Percentiles rank a stretch among this genome's conserved stretches.
These are phyloP conservation scores for Abortiporus biennis DNA, from an alignment of 1,284 basidiomycete species.

Conservation along the genomic window DNA sequence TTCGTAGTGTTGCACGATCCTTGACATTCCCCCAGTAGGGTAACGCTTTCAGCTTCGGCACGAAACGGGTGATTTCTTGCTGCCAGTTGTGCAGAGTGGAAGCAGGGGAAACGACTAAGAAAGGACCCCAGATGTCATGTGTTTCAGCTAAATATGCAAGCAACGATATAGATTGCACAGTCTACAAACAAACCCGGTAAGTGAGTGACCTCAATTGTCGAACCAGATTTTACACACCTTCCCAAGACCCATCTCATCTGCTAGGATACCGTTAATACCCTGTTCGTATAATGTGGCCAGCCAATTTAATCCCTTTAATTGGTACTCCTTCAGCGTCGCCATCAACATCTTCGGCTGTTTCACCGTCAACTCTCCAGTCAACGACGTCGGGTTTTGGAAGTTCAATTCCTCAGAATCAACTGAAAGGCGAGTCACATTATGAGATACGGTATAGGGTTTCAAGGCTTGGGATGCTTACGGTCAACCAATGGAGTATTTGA, in stretches of 20 bases:
- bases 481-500: conserved; percentile 49
- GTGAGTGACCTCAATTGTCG: no score
- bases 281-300: conserved; percentile 97
- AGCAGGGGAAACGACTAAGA: conserved; percentile 97
- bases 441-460: no score
- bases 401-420: conserved; percentile 97
- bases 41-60: conserved; percentile 88
- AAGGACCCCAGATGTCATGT: conserved; percentile 99
- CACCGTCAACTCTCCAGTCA: conserved; percentile 82
- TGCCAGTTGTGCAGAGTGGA: conserved; percentile 99
- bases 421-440: conserved; percentile 26
- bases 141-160: conserved; percentile 96
- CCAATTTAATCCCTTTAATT: conserved; percentile 98
- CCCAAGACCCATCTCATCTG: conserved; percentile 98
- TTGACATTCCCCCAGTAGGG: conserved; percentile 99
- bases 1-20: conserved; percentile 90
- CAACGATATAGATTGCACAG: conserved; percentile 97
- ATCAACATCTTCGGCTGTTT: conserved; percentile 95
- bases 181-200: conserved; percentile 41
- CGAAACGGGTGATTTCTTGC: conserved; percentile 95
- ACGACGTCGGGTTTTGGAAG: conserved; percentile 98
- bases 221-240: conserved; percentile 47
- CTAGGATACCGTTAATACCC: conserved; percentile 97
- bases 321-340: conserved; percentile 97
- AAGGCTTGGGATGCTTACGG: conserved; percentile 51